A percentile compares a stretch with the other conserved stretches of the same genome.
These are phyloP conservation scores for Hygrophorus russula DNA, from an alignment of 768 basidiomycete genomes.

Conservation along the genomic window DNA sequence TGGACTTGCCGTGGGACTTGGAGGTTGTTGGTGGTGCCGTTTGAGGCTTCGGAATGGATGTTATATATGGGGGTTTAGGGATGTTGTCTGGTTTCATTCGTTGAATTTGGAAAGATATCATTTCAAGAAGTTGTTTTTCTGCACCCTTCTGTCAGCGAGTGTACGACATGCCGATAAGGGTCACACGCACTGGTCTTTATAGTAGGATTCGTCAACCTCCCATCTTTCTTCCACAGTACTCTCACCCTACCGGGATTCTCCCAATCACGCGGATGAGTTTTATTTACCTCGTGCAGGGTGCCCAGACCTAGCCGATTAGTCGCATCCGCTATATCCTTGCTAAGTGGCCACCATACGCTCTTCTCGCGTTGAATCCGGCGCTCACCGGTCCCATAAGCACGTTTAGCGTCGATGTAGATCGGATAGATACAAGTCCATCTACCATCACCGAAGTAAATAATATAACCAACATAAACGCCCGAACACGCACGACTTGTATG, in stretches of 20 bases:
- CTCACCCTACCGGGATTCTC: constrained; percentile 94
- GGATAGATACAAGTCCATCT: constrained; percentile 98
- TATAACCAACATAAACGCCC: constrained; percentile 5
- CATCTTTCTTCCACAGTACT: constrained; percentile 86
- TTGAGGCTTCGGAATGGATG: constrained; percentile 17
- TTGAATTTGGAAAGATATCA: constrained; percentile 67
- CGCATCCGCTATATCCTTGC: constrained; percentile 85
- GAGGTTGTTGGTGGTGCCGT: constrained; percentile 20
- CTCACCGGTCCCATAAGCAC: constrained; percentile 72
- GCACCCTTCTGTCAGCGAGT: constrained; percentile 1
- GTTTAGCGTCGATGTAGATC: constrained; percentile 93
- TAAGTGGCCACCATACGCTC: constrained; percentile 90
- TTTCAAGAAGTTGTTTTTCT: constrained; percentile 77
- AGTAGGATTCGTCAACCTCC: constrained; percentile 45
- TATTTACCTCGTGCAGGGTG: constrained; percentile 81
- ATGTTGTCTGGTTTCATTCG: constrained; percentile 56
- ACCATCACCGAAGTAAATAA: constrained; percentile 2
- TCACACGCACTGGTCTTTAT: constrained; percentile 66
- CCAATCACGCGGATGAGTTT: constrained; percentile 93
- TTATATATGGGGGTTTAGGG: constrained; percentile 53
- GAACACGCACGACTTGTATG: constrained; percentile 65
- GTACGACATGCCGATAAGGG: neutral
- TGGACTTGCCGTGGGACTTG: constrained; percentile 40
- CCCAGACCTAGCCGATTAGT: constrained; percentile 66
- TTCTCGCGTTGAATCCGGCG: constrained; percentile 72